Base-by-base conservation (phyloP, 2,329 filamentous ascomycete species). In the Fusarium sp. region DNA sequence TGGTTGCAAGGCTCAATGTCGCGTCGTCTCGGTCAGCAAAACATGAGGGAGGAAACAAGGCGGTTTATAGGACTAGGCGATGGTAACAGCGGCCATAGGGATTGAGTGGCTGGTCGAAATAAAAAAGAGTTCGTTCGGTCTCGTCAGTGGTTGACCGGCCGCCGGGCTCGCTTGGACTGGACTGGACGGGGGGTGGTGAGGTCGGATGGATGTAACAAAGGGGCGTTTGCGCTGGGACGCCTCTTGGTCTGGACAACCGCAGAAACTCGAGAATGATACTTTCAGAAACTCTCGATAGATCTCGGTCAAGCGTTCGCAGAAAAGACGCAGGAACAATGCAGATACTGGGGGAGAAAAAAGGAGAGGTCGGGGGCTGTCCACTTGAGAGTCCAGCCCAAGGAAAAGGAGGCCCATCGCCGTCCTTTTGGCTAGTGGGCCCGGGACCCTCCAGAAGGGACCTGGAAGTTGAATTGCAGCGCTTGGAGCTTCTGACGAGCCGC, bases 381-480 rank as follows among this genome's bases (percentile, higher is more conserved):
- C 35, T 37, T 37, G 35, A 37, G 35, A 37, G 35, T 37, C 35
- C 48, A 20, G 48, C 18, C 48, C 27, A 30, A n/a, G 48, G n/a
- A 79, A 78, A 79, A 79, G 77, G 77, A 79, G 77, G 76, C 72
- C 71, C 70, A 72, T 79, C 67, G 66, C 76, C 69, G 64, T 71
- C 58, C 64, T 71, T 67, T 66, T 52, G 63, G 64, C 68, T 71
- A 72, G 73, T 45, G 52, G 34, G 41, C 35, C 56, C 35, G 76
- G 77, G 70, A 68, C 77, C 72, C 62, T 72, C 65, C 52, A 68
- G 59, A 75, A 66, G 35, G 60, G 62, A 57, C 61, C 68, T 78
- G 64, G 66, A 70, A 73, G 71, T 70, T 64, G 66, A 75, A 67
- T 71, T 62, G 59, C 65, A 76, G 73, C 64, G 66, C 65, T 60